Evolutionary conservation across 108 stramenopile genomes (phyloP).

Genomic region (Nitzschia inconspicua): DNA sequence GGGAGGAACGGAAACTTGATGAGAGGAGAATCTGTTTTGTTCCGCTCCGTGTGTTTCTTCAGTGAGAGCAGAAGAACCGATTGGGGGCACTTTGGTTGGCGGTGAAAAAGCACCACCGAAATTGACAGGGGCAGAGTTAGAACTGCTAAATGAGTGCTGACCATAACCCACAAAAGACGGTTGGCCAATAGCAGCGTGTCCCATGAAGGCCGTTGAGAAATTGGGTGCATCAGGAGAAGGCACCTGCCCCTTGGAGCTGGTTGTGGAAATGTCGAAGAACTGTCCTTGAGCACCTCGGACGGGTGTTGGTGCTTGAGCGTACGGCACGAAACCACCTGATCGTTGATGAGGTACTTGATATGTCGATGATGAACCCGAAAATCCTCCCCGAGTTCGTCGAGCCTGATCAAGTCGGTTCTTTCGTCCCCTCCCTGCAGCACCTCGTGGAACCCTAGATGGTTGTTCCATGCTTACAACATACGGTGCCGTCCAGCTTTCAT

Average conservation of each 20-base stretch:
- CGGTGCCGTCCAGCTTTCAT: constrained; percentile 33
- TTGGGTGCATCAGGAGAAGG: too few species aligned
- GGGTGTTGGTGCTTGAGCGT: constrained; percentile 38
- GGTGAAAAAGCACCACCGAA: constrained; percentile 56
- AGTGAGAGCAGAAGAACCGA: neutral
- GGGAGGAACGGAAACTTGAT: too few species aligned
- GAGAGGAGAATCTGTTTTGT: too few species aligned
- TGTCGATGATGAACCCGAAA: neutral
- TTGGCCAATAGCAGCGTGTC: neutral
- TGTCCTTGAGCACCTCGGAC: constrained; percentile 13
- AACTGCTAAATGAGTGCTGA: constrained; percentile 1
- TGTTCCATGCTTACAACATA: constrained; percentile 25
- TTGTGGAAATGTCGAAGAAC: too few species aligned
- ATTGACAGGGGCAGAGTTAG: constrained; percentile 25
- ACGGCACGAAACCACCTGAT: constrained; percentile 20
- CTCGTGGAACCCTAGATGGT: constrained; percentile 20
- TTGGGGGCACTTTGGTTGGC: constrained; percentile 19
- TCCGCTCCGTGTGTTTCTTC: neutral
- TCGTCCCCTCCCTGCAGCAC: constrained; percentile 8
- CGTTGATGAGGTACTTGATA: neutral
- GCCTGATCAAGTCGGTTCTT: constrained; percentile 12
- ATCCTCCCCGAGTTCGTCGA: constrained; percentile 13
- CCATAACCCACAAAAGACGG: neutral
- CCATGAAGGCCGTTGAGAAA: constrained; percentile 15
- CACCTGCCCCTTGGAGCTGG: too few species aligned